Evolutionary conservation across 768 basidiomycete species (phyloP), one percentile per base, ranked within the genome.

Genomic region (Lactarius sanguifluus): DNA sequence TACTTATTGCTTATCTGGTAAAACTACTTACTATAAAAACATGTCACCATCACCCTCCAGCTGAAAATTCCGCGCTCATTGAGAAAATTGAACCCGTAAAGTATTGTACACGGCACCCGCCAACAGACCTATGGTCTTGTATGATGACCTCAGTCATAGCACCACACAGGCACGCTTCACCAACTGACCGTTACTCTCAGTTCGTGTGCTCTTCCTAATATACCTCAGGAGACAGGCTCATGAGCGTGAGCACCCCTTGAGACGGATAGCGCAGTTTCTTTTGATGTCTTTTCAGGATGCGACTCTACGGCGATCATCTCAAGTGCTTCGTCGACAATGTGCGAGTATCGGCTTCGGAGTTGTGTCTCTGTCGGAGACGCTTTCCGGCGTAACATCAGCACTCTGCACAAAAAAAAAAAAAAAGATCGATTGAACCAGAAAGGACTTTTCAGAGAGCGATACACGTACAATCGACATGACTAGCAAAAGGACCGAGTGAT

Each of bases 331-430:
- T 60, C 16, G 52, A 69, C 16, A 56, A 68, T 43, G 16, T 58
- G n/a, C 13, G 62, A 64, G 28, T 43, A 36, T 36, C 59, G 41
- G 36, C 7, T 3, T 2, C 60, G 45, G 23, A 63, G n/a, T 54
- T 71, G 61, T 43, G 64, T 59, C 25, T 66, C 68, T 30, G 69
- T 71, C 13, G 64, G 70, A 28, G 7, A 16, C 34, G 28, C 64
- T 54, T 60, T 66, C 45, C 69, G 60, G 32, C 69, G 68, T 45
- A 71, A 61, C 59, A 64, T 34, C 16, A 70, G 55, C 52, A 71
- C 64, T 28, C 70, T 71, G 32, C 32, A n/a, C n/a, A n/a, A n/a
- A n/a, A n/a, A n/a, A n/a, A n/a, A n/a, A 32, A 30, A 7, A 59
- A 36, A 38, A 5, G 5, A 20, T 15, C 23, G 40, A 38, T 50